Conservation (phyloP, 768 basidiomycete genomes). For the Podaxis sp. region DNA sequence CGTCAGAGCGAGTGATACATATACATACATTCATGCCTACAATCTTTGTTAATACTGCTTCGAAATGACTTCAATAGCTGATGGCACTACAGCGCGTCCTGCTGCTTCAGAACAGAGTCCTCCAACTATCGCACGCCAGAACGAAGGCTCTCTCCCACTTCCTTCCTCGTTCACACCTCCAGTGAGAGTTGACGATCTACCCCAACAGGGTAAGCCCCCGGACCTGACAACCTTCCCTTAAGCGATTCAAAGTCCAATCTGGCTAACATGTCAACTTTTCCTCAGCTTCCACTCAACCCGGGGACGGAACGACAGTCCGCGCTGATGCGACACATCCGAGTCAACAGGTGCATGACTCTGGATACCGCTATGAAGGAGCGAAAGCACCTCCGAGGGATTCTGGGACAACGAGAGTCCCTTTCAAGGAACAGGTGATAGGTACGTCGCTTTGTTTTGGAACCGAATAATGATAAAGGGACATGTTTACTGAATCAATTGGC, state of each 20-base stretch:
- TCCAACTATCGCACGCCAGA: neutral
- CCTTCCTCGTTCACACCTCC: conserved; percentile 19
- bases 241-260: neutral
- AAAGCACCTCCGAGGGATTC: conserved; percentile 5
- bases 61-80: neutral
- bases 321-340: conserved; percentile 8
- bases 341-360: neutral
- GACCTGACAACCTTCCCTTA: neutral
- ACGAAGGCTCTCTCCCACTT: neutral
- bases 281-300: conserved; percentile 34
- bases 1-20: no score
- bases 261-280: neutral
- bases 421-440: conserved; percentile 64
- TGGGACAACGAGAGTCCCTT: conserved; percentile 39
- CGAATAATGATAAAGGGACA: neutral
- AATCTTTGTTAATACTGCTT: neutral
- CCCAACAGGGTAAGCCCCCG: conserved; percentile 37
- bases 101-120: neutral
- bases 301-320: conserved; percentile 33
- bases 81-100: neutral
- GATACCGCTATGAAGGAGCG: neutral
- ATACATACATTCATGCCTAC: neutral
- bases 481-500: neutral
- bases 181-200: conserved; percentile 26
- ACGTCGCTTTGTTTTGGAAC: conserved; percentile 13